Percentiles rank a stretch among this genome's conserved stretches.
Conservation (phyloP, 2,329 filamentous ascomycete genomes). For the Biscogniauxia sp. region DNA sequence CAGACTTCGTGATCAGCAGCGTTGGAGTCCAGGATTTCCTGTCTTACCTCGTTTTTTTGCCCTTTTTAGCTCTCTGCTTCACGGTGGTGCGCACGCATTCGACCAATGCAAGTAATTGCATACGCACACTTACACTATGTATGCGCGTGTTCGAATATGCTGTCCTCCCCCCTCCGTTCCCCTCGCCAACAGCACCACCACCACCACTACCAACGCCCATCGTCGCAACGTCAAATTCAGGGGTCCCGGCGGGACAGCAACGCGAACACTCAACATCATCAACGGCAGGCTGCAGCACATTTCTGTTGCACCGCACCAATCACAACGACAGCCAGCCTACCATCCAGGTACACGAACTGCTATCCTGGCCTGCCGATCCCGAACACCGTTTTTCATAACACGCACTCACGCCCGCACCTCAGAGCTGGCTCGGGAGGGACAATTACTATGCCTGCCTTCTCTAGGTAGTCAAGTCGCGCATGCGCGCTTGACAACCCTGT, state of each 20-base stretch:
- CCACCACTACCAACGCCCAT: too few relatives aligned
- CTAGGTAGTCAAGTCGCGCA: constrained; percentile 18
- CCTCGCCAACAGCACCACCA: too few relatives aligned
- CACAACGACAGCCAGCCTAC: background rate
- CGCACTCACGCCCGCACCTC: constrained; percentile 9
- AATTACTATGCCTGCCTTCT: constrained; percentile 17
- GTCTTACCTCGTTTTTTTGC: constrained; percentile 21
- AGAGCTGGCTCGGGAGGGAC: constrained; percentile 30
- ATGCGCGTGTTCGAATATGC: background rate
- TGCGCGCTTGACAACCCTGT: constrained; percentile 20
- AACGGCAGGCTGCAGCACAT: constrained; percentile 1
- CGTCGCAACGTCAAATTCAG: constrained; percentile 8
- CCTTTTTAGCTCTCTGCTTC: constrained; percentile 20
- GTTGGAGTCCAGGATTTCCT: constrained; percentile 20
- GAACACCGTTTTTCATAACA: constrained; percentile 1
- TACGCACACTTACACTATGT: constrained; percentile 2
- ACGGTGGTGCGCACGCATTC: constrained; percentile 16
- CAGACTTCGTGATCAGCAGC: constrained; percentile 18
- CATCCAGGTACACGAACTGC: constrained; percentile 1
- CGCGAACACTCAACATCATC: background rate
- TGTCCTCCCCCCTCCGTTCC: background rate
- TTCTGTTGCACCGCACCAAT: background rate
- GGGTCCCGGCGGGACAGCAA: constrained; percentile 4
- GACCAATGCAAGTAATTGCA: constrained; percentile 22
- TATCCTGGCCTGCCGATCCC: constrained; percentile 1